Conservation (phyloP, 768 basidiomycete species). For the Calocera cornea region DNA sequence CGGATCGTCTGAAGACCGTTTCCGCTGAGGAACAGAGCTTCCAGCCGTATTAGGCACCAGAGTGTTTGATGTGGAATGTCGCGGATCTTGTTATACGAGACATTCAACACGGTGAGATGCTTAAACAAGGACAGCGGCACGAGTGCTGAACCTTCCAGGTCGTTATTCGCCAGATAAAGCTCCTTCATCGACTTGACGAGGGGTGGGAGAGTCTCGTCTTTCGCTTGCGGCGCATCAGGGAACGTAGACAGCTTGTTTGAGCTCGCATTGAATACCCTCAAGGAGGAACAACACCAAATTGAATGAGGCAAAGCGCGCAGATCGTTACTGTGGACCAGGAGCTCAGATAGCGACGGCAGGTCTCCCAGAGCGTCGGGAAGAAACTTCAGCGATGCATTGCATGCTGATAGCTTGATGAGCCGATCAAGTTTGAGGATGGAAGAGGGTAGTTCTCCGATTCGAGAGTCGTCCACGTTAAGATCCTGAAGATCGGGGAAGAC, state of each 20-base stretch:
- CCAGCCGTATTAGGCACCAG: slow-evolving; percentile 47
- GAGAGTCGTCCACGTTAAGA: slow-evolving; percentile 74
- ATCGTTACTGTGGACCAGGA: slow-evolving; percentile 89
- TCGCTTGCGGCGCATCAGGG: slow-evolving; percentile 52
- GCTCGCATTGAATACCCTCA: slow-evolving; percentile 67
- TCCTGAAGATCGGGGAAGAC: slow-evolving; percentile 54
- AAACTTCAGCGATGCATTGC: slow-evolving; percentile 73
- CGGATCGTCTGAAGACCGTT: slow-evolving; percentile 85
- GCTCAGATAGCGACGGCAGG: slow-evolving; percentile 53
- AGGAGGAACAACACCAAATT: slow-evolving; percentile 71
- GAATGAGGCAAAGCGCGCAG: slow-evolving; percentile 57
- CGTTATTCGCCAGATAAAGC: slow-evolving; percentile 84
- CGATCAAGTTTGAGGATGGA: slow-evolving; percentile 57
- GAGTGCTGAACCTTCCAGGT: slow-evolving; percentile 64
- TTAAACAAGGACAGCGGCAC: slow-evolving; percentile 60
- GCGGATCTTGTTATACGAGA: slow-evolving; percentile 89
- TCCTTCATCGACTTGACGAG: slow-evolving; percentile 59
- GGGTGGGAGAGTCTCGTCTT: slow-evolving; percentile 26
- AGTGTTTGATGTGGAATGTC: slow-evolving; percentile 73
- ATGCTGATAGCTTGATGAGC: slow-evolving; percentile 65
- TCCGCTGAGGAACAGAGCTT: slow-evolving; percentile 88
- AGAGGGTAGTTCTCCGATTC: slow-evolving; percentile 73
- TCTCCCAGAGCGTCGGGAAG: slow-evolving; percentile 66
- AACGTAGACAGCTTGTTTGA: slow-evolving; percentile 72
- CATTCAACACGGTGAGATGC: slow-evolving; percentile 68